Conservation (phyloP, 164 flowering plant species). For the Protea cynaroides region DNA sequence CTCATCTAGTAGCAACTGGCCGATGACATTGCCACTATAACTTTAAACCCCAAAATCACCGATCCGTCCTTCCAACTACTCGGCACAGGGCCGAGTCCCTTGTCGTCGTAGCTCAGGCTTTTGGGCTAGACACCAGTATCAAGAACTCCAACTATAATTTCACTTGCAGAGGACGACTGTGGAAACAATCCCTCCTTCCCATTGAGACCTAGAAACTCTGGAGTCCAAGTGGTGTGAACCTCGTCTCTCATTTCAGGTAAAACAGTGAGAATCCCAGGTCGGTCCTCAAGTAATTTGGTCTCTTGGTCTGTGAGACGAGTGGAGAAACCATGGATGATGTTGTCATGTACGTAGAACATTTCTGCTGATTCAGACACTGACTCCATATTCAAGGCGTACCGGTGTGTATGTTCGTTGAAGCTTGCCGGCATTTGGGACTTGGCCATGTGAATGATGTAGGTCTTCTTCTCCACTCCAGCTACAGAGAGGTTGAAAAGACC, state of each 20-base stretch:
- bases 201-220: slow-evolving; percentile 11
- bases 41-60: slow-evolving; percentile 26
- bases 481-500: slow-evolving; percentile 5
- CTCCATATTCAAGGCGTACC: slow-evolving; percentile 64
- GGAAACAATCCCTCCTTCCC: too few species aligned
- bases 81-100: slow-evolving; percentile 10
- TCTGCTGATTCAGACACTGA: too few species aligned
- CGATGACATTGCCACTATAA: slow-evolving; percentile 29
- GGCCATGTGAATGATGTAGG: slow-evolving; percentile 79
- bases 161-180: too few species aligned
- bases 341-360: slow-evolving; percentile 60
- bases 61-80: slow-evolving; percentile 18
- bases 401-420: slow-evolving; percentile 39
- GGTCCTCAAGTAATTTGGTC: slow-evolving; percentile 34
- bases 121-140: slow-evolving; percentile 14
- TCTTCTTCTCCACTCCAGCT: slow-evolving; percentile 32
- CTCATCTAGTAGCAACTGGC: slow-evolving; percentile 26
- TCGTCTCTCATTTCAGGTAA: slow-evolving; percentile 9
- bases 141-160: too few species aligned
- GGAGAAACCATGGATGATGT: slow-evolving; percentile 70
- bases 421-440: slow-evolving; percentile 50
- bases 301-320: slow-evolving; percentile 50
- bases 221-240: slow-evolving; percentile 19
- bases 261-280: slow-evolving; percentile 54
- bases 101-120: slow-evolving; percentile 10